Conservation (phyloP, 2,329 filamentous ascomycete genomes). For the Aulographum hederae region DNA sequence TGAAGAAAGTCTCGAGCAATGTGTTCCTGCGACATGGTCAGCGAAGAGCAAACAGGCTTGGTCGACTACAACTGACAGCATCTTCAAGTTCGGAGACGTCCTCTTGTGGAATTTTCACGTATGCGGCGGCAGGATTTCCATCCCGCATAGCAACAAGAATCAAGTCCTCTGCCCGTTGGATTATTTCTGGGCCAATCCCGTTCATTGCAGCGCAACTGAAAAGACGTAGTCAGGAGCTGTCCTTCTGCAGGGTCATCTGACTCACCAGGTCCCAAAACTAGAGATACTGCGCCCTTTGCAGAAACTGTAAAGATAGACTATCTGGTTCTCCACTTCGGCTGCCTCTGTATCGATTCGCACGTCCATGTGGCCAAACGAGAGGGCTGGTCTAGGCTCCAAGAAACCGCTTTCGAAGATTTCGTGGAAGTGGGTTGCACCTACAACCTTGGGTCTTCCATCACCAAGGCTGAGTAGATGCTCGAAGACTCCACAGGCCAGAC, state of each 20-base stretch:
- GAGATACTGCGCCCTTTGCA: slow-evolving; percentile 49
- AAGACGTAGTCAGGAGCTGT: not conserved
- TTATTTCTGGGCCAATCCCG: slow-evolving; percentile 53
- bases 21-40: slow-evolving; percentile 14
- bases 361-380: slow-evolving; percentile 55
- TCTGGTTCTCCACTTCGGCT: slow-evolving; percentile 36
- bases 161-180: slow-evolving; percentile 60
- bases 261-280: slow-evolving; percentile 69
- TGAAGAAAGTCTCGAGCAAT: slow-evolving; percentile 25
- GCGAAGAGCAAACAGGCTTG: slow-evolving; percentile 5
- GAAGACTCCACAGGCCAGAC: slow-evolving; percentile 42
- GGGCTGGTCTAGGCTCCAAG: slow-evolving; percentile 28
- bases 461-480: slow-evolving; percentile 34
- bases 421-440: slow-evolving; percentile 46
- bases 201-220: slow-evolving; percentile 85
- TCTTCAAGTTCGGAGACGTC: slow-evolving; percentile 50
- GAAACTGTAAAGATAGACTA: slow-evolving; percentile 58
- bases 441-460: slow-evolving; percentile 34
- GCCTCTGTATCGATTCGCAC: slow-evolving; percentile 40
- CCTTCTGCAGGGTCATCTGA: too few species aligned
- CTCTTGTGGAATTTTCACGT: slow-evolving; percentile 42
- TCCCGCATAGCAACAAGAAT: slow-evolving; percentile 48
- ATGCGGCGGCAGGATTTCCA: slow-evolving; percentile 59
- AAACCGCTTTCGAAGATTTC: slow-evolving; percentile 52
- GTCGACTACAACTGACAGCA: slow-evolving; percentile 31